Evolutionary conservation across 208 protist genomes (phyloP).

Genomic region (Trichomonas tenax): DNA sequence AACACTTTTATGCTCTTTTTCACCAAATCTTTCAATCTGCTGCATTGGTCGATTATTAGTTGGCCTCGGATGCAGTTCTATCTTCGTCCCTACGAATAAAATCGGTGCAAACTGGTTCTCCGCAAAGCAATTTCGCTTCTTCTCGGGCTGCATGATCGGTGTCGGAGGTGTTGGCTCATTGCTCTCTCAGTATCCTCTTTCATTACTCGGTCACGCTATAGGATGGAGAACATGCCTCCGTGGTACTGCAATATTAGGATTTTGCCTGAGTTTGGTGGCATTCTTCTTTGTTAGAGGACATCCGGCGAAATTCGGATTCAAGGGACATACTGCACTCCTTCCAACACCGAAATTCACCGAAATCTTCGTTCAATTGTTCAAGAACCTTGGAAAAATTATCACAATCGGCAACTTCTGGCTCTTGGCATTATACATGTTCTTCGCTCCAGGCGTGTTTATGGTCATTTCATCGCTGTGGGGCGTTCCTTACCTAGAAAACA

Average conservation of each 20-base stretch:
- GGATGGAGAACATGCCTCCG: not conserved
- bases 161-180: not conserved
- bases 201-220: not conserved
- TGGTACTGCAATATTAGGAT: not conserved
- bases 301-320: not conserved
- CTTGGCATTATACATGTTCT: not conserved
- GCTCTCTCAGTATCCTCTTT: not conserved
- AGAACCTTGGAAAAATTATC: not conserved
- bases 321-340: not conserved
- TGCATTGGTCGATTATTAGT: constrained; percentile 1
- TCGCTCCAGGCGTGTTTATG: not conserved
- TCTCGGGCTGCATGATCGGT: not conserved
- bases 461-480: not conserved
- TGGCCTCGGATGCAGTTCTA: not conserved
- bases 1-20: not conserved
- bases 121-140: not conserved
- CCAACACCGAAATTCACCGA: not conserved
- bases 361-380: not conserved
- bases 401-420: not conserved
- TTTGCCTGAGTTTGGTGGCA: not conserved
- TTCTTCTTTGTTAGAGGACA: not conserved
- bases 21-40: not conserved
- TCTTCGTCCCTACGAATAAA: not conserved
- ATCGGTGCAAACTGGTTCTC: not conserved
- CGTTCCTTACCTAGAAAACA: not conserved